Evolutionary conservation across 2,329 filamentous ascomycete genomes (phyloP).

Genomic region (Sclerotinia subarctica): DNA sequence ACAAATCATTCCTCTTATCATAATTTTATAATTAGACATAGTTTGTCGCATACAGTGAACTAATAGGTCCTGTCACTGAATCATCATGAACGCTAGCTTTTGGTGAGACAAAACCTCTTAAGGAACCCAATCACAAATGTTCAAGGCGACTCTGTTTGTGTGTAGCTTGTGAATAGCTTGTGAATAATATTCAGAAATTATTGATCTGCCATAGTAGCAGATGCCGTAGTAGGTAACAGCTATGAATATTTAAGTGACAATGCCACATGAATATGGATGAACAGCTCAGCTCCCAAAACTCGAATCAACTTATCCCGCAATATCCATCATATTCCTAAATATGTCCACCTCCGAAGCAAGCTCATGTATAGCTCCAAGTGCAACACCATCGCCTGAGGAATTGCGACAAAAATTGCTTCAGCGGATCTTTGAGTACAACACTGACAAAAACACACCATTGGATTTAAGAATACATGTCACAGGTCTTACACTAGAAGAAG

Average conservation of each 20-base stretch:
- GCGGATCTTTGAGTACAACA: slow-evolving; percentile 8
- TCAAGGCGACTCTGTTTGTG: not conserved
- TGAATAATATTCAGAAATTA: not conserved
- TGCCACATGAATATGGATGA: not conserved
- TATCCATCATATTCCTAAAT: not conserved
- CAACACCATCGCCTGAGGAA: not conserved
- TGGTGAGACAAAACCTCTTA: not conserved
- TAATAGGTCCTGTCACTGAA: not conserved
- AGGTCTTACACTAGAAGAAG: slow-evolving; percentile 4
- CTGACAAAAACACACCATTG: not conserved
- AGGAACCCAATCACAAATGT: not conserved
- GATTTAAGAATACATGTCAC: slow-evolving; percentile 14
- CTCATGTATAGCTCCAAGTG: not conserved
- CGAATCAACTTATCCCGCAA: not conserved
- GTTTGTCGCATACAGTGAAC: not conserved
- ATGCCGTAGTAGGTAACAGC: not conserved
- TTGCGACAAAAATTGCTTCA: not conserved
- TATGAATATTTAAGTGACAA: not conserved
- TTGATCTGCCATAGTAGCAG: not conserved
- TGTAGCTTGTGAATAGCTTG: not conserved
- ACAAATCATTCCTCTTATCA: not conserved
- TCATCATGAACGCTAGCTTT: not conserved
- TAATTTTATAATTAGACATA: not conserved
- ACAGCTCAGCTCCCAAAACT: not conserved
- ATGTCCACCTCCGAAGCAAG: not conserved